Base-by-base conservation (phyloP, 805 yeast species). In the Sugiyamaella americana region DNA sequence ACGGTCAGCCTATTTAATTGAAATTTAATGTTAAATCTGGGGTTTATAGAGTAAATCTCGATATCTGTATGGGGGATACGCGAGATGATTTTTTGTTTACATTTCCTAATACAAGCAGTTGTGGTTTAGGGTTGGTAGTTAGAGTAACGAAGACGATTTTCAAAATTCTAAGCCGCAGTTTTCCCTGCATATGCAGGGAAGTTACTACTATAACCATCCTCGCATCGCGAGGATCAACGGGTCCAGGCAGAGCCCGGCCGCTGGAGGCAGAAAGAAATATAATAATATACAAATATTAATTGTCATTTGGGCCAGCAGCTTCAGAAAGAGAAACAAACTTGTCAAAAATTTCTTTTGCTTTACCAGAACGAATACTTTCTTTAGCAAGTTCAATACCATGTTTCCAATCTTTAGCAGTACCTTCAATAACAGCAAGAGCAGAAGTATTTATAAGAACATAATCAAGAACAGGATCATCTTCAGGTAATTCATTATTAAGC, bases 381-480 rank as follows among this genome's bases (percentile, higher is more conserved):
- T 79, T 75, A 1, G 98, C 98, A 19, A 79, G 58, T 45, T 66
- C 69, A 3, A 87, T 91, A 23, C 98, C 99, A 5, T 78, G 73
- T 48, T 71, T 75, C 93, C 95, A 93, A 55, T 74, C 66, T 20
- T 62, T 63, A 2, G 87, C 80, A 5, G 70, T 61, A 2, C 94
- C 95, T 10, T 83, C 74, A 20, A 88, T 78, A 24, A 84, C 86
- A 1, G 91, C 89, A 48, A 93, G 68, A 0, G 96, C 96, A 2
- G 89, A 89, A 18, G 94, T 74, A 64, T 93, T 93, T 74, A 93
- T 66, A 48, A 91, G 64, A n/a, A 93, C 93, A 66, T 89, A 93
- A 66, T 93, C 96, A 43, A 82, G 79, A 13, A 89, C 66, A 2
- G 98, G 86, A 44, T 70, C 59, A 44, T 70, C 54, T 26, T 60